These are phyloP conservation scores for Aphanomyces invadans DNA, from an alignment of 352 stramenopile genomes.

Conservation along the genomic window DNA sequence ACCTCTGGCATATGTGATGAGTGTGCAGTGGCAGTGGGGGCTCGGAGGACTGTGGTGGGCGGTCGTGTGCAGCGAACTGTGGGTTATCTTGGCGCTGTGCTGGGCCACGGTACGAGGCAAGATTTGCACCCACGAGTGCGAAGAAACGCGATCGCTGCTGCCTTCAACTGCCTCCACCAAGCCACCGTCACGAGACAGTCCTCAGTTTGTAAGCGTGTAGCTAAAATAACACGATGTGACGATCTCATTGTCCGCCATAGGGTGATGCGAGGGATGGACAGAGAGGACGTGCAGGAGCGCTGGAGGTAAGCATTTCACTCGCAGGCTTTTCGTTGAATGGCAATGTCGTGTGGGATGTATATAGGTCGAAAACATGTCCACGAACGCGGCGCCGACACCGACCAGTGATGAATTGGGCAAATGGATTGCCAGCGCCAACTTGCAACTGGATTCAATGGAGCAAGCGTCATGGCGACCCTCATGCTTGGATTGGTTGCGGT, in stretches of 20 bases:
- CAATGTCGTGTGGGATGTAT: no score
- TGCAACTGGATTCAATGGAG: not conserved
- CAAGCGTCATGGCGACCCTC: not conserved
- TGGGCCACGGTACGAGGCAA: not conserved
- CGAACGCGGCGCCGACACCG: no score
- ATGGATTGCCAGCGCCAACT: not conserved
- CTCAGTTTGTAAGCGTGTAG: not conserved
- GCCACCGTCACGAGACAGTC: not conserved
- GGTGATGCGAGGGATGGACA: not conserved
- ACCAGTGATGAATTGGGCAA: not conserved
- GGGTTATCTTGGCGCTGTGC: not conserved
- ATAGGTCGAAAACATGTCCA: no score
- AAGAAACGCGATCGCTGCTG: conserved; percentile 8
- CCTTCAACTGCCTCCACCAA: not conserved
- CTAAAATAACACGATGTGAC: not conserved
- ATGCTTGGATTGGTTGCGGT: not conserved
- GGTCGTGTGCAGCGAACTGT: not conserved
- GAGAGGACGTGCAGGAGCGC: not conserved
- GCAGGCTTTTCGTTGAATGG: no score
- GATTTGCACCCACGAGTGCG: no score
- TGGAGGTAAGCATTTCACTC: no score
- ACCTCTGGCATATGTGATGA: not conserved
- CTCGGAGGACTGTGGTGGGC: not conserved
- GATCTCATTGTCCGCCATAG: no score
- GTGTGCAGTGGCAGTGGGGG: not conserved